Conservation (phyloP, 768 basidiomycete species). For the Collybiopsis confluens region DNA sequence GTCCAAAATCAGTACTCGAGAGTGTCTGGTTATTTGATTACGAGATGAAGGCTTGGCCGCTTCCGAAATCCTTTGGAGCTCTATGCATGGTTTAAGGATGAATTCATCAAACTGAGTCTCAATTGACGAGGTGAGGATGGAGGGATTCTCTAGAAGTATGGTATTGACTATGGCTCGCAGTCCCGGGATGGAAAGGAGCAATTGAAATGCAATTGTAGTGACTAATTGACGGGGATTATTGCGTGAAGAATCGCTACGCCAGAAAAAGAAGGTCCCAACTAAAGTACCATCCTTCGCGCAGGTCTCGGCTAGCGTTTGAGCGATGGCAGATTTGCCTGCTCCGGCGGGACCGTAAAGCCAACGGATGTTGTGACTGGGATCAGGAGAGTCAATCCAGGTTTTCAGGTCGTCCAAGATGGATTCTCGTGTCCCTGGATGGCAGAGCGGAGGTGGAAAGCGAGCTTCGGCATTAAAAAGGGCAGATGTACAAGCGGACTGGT, state of each 20-base stretch:
- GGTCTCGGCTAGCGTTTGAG: not conserved
- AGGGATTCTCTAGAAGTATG: too few relatives aligned
- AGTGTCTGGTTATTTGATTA: not conserved
- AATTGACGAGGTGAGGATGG: too few relatives aligned
- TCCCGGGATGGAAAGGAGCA: too few relatives aligned
- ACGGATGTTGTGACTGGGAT: not conserved
- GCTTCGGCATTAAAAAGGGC: too few relatives aligned
- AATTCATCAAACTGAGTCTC: not conserved
- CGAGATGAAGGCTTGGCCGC: not conserved
- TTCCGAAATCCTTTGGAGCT: not conserved
- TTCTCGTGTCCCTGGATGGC: not conserved
- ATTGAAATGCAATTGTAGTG: too few relatives aligned
- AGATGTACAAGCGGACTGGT: too few relatives aligned
- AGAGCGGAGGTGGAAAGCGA: too few relatives aligned
- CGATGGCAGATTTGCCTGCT: not conserved
- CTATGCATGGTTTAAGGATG: not conserved
- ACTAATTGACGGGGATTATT: too few relatives aligned
- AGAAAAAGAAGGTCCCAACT: too few relatives aligned
- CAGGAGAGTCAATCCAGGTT: not conserved
- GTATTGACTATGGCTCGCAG: too few relatives aligned
- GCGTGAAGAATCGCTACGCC: too few relatives aligned
- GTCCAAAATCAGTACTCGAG: not conserved
- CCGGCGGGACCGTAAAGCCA: not conserved
- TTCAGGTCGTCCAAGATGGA: not conserved
- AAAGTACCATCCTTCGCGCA: not conserved